phyloP scores from a whole-genome alignment of 1,139 yeast genomes.

The Nakaseomyces delphensis region DNA sequence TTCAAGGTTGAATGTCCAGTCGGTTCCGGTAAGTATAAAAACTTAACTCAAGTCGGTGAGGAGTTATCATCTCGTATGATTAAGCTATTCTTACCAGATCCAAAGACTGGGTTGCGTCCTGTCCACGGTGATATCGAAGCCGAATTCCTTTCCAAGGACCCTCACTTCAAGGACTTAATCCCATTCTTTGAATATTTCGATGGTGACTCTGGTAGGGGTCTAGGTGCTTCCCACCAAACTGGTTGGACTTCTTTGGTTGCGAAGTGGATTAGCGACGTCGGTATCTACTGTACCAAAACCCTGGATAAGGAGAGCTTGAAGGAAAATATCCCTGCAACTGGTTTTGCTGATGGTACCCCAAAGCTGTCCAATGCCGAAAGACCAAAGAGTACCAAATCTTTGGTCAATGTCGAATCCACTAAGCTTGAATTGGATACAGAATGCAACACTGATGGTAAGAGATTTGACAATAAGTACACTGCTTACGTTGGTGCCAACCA shows the following conservation, averaged over 20 bases:
- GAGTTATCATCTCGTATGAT: constrained; percentile 81
- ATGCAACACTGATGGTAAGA: constrained; percentile 31
- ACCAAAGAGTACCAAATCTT: constrained; percentile 61
- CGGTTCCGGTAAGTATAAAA: constrained; percentile 69
- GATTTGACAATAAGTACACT: constrained; percentile 10
- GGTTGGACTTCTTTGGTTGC: constrained; percentile 98
- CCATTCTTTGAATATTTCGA: constrained; percentile 85
- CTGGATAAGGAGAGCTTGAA: constrained; percentile 1
- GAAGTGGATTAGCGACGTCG: constrained; percentile 84
- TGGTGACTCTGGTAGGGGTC: constrained; percentile 88
- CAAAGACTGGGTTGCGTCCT: constrained; percentile 53
- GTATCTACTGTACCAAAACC: constrained; percentile 5
- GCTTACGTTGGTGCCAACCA: constrained; percentile 14
- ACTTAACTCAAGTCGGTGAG: constrained; percentile 85
- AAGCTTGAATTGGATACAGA: constrained; percentile 56
- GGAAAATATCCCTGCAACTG: constrained; percentile 8
- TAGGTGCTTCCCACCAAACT: constrained; percentile 89
- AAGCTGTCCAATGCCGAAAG: constrained; percentile 36
- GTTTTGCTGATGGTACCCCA: constrained; percentile 13
- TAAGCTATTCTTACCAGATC: constrained; percentile 64
- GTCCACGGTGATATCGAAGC: constrained; percentile 56
- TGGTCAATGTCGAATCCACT: constrained; percentile 54
- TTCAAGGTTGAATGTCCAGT: constrained; percentile 82
- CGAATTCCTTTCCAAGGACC: constrained; percentile 54
- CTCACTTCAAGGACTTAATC: constrained; percentile 62